Evolutionary conservation across 2,329 filamentous ascomycete species (phyloP).

Genomic region (Colletotrichum sp.): DNA sequence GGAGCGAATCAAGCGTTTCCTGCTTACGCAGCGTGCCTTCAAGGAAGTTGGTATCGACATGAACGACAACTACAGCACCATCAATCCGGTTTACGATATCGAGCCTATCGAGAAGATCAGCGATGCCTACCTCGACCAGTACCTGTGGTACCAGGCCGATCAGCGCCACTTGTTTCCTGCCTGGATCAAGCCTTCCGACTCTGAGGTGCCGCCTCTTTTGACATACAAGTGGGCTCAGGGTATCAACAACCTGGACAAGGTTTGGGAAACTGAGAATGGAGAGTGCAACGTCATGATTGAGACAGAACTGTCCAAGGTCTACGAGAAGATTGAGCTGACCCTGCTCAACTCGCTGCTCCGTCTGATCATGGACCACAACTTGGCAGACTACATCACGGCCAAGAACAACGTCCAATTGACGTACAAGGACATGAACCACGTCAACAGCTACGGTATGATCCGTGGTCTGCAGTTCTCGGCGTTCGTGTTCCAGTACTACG

Average conservation of each 20-base stretch:
- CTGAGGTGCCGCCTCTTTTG: conserved; percentile 91
- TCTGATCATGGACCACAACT: conserved; percentile 98
- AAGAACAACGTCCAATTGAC: conserved; percentile 99
- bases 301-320: conserved; percentile 98
- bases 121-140: conserved; percentile 97
- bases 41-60: conserved; percentile 99
- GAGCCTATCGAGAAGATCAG: conserved; percentile 99
- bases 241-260: conserved; percentile 95
- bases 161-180: conserved; percentile 95
- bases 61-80: conserved; percentile 99
- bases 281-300: conserved; percentile 99
- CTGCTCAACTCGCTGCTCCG: conserved; percentile 90
- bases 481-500: conserved; percentile 99
- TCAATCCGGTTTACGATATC: conserved; percentile 98
- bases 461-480: conserved; percentile 97
- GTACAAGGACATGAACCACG: conserved; percentile 99
- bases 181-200: conserved; percentile 99
- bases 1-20: conserved; percentile 94
- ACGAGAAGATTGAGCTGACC: conserved; percentile 98
- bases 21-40: conserved; percentile 96
- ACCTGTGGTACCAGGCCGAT: conserved; percentile 98
- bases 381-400: conserved; percentile 98
- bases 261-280: conserved; percentile 92
- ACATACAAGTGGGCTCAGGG: conserved; percentile 99
- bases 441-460: conserved; percentile 98